phyloP scores from a whole-genome alignment of 257 asterid species.

The Gynochthodes officinalis region DNA sequence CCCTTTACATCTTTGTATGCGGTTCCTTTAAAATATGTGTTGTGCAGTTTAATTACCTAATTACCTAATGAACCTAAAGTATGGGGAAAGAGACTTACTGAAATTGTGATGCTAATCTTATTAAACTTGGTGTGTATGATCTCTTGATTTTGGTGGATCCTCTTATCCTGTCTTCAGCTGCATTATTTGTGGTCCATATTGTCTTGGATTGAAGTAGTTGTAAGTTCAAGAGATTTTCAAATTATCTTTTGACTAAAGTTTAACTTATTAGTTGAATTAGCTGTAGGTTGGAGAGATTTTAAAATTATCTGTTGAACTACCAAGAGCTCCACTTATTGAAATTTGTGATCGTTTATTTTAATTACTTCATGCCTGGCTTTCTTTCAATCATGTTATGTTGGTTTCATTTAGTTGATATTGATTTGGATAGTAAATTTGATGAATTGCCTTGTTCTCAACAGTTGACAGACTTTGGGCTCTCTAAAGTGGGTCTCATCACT shows the following conservation, averaged over 20 bases:
- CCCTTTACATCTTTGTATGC: neutral
- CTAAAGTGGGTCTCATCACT: slow-evolving; percentile 98
- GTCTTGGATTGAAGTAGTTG: neutral
- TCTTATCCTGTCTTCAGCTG: neutral
- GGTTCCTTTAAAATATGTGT: too few relatives aligned
- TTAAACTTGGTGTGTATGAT: neutral
- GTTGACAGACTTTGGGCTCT: slow-evolving; percentile 99
- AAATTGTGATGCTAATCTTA: neutral
- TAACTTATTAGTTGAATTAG: neutral
- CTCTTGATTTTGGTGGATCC: neutral
- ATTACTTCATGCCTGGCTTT: neutral
- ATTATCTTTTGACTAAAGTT: neutral
- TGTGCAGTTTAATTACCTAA: neutral
- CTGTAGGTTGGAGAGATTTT: neutral
- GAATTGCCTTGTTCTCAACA: slow-evolving; percentile 31
- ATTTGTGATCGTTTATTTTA: too few relatives aligned
- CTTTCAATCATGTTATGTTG: neutral
- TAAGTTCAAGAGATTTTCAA: neutral
- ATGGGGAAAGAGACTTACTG: neutral
- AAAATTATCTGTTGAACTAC: too few relatives aligned
- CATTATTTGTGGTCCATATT: neutral
- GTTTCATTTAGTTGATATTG: neutral
- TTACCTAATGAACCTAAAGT: neutral
- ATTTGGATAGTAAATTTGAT: slow-evolving; percentile 4
- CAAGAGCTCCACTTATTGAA: too few relatives aligned